Percentiles rank a stretch among this genome's conserved stretches.
Conservation (phyloP, 164 flowering plant species). For the Stephania yunnanensis region DNA sequence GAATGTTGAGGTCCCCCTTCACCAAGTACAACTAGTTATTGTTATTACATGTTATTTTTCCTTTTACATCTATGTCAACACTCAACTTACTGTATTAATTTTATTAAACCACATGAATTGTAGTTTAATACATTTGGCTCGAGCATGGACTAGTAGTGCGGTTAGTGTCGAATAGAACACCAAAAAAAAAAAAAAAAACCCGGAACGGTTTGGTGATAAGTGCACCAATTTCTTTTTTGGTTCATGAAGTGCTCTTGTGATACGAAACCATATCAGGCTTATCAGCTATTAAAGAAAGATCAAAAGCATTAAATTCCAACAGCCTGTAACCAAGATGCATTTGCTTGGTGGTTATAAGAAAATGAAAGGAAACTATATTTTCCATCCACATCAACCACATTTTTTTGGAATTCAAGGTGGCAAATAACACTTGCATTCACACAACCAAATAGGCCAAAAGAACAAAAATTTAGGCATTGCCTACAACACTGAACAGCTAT, state of each 20-base stretch:
- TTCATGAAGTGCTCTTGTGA: background rate
- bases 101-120: background rate
- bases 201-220: background rate
- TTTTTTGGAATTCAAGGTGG: background rate
- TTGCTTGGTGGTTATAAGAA: conserved; percentile 2
- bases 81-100: too few relatives aligned
- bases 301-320: conserved; percentile 6
- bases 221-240: background rate
- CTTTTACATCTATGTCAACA: background rate
- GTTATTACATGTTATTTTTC: background rate
- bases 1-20: background rate
- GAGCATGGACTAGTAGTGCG: background rate
- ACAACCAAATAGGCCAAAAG: background rate
- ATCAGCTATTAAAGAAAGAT: background rate
- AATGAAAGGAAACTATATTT: conserved; percentile 6
- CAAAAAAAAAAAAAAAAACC: too few relatives aligned
- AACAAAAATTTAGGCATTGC: background rate
- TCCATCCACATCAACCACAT: background rate
- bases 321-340: conserved; percentile 5
- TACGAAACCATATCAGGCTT: background rate
- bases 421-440: background rate
- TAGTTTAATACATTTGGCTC: background rate
- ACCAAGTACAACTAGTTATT: background rate
- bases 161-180: background rate
- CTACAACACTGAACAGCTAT: background rate